A percentile compares a stretch with the other conserved stretches of the same genome.
Conservation (phyloP, 352 stramenopile genomes). For the Pythium volutum region DNA sequence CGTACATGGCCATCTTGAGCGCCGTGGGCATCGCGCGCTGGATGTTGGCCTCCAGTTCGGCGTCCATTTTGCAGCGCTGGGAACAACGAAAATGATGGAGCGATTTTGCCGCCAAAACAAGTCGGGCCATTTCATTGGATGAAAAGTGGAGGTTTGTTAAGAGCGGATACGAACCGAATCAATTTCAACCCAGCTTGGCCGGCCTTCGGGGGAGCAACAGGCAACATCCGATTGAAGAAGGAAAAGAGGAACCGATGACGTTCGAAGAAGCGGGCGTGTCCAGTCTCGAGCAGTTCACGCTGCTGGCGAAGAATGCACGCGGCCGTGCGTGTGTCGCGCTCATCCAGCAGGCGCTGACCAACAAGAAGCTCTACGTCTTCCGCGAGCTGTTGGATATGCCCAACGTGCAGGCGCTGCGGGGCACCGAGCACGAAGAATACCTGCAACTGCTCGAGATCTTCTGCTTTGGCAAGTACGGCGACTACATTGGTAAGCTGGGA, state of each 20-base stretch:
- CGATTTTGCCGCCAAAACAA: constrained; percentile 19
- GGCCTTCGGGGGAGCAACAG: neutral
- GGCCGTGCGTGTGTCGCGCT: constrained; percentile 88
- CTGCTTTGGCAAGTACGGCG: constrained; percentile 83
- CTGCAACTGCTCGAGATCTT: constrained; percentile 88
- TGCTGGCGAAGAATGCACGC: constrained; percentile 89
- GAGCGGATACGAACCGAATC: constrained; percentile 20
- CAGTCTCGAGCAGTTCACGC: constrained; percentile 91
- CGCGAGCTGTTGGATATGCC: constrained; percentile 90
- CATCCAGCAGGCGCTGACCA: constrained; percentile 91
- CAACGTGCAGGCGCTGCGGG: constrained; percentile 82
- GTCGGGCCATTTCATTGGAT: constrained; percentile 1
- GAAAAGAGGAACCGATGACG: constrained; percentile 36
- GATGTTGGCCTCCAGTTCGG: constrained; percentile 58
- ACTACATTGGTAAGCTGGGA: constrained; percentile 81
- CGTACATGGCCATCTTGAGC: constrained; percentile 76
- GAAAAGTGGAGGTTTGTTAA: neutral
- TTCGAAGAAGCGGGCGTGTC: constrained; percentile 64
- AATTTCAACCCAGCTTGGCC: constrained; percentile 19
- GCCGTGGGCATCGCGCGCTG: constrained; percentile 55
- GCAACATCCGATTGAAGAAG: constrained; percentile 4
- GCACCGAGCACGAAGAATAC: constrained; percentile 74
- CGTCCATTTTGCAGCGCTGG: constrained; percentile 33
- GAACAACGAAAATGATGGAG: too few species aligned
- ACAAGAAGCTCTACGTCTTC: constrained; percentile 93